phyloP scores from a whole-genome alignment of 2,329 filamentous ascomycete species.

The Diaporthe aspalathi region DNA sequence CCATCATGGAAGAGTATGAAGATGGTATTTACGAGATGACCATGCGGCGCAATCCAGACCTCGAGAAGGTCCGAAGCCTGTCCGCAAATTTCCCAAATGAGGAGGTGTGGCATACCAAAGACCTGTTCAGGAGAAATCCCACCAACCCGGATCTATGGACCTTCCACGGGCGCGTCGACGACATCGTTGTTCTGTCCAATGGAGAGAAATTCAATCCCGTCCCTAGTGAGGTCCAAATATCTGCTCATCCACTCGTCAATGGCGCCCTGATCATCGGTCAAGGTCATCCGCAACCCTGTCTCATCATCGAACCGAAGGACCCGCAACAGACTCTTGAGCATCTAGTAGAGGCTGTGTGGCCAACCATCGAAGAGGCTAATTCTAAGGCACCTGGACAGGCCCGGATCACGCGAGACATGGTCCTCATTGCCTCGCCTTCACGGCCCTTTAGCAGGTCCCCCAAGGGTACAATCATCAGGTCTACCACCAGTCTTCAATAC shows the following conservation, averaged over 20 bases:
- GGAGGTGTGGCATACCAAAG: slow-evolving; percentile 41
- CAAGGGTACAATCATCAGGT: slow-evolving; percentile 35
- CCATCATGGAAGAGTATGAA: slow-evolving; percentile 39
- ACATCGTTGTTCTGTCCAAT: slow-evolving; percentile 30
- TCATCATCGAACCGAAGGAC: slow-evolving; percentile 31
- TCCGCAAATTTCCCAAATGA: slow-evolving; percentile 41
- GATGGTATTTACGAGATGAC: slow-evolving; percentile 41
- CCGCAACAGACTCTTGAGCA: slow-evolving; percentile 1
- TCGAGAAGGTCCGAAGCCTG: slow-evolving; percentile 37
- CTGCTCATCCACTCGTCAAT: slow-evolving; percentile 15
- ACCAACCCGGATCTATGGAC: slow-evolving; percentile 25
- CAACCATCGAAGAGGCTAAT: slow-evolving; percentile 34
- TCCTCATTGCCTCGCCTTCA: slow-evolving; percentile 8
- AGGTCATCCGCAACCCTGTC: slow-evolving; percentile 9
- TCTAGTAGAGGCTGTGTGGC: slow-evolving; percentile 32
- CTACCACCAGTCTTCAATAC: slow-evolving; percentile 4
- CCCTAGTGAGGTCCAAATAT: slow-evolving; percentile 25
- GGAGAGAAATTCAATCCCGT: slow-evolving; percentile 41
- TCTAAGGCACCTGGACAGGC: slow-evolving; percentile 28
- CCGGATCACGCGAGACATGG: slow-evolving; percentile 27
- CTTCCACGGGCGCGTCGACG: slow-evolving; percentile 33
- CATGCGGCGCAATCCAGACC: slow-evolving; percentile 37
- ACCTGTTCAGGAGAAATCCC: slow-evolving; percentile 60
- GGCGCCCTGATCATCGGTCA: slow-evolving; percentile 33
- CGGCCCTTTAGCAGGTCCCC: slow-evolving; percentile 18